Evolutionary conservation across 78 protist genomes (phyloP).

Genomic region (Planoprotostelium fungivorum): DNA sequence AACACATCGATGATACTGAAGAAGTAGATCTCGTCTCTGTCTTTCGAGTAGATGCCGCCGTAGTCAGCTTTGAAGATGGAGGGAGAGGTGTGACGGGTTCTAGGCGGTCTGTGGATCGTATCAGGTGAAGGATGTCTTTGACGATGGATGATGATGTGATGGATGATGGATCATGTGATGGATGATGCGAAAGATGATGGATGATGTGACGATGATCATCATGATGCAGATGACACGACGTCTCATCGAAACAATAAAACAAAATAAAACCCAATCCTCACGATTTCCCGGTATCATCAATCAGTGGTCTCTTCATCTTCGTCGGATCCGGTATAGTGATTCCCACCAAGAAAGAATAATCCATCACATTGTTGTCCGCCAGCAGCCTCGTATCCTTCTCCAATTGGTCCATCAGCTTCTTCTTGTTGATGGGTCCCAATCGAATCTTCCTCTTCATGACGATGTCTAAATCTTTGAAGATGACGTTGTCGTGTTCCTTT

Average conservation of each 20-base stretch:
- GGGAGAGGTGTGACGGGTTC: no score
- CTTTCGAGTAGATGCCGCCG: not conserved
- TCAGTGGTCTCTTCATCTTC: not conserved
- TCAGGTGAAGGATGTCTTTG: no score
- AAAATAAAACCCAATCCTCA: no score
- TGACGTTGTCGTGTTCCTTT: conserved; percentile 38
- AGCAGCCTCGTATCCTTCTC: conserved; percentile 47
- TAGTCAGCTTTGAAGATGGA: not conserved
- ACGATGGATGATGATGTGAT: no score
- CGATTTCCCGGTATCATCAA: no score
- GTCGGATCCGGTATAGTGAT: conserved; percentile 8
- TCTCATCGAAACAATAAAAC: no score
- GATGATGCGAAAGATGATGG: no score
- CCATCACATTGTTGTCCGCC: conserved; percentile 62
- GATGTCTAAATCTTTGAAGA: conserved; percentile 59
- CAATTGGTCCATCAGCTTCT: conserved; percentile 45
- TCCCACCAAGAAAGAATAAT: conserved; percentile 79
- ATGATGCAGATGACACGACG: no score
- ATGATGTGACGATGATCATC: no score
- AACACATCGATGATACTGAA: not conserved
- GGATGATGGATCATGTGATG: no score
- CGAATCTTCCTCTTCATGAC: conserved; percentile 21
- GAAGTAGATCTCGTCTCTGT: not conserved
- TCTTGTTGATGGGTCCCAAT: conserved; percentile 33
- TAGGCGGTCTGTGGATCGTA: no score